Base-by-base conservation (phyloP, 768 basidiomycete species). In the Amanita pseudoporphyria region DNA sequence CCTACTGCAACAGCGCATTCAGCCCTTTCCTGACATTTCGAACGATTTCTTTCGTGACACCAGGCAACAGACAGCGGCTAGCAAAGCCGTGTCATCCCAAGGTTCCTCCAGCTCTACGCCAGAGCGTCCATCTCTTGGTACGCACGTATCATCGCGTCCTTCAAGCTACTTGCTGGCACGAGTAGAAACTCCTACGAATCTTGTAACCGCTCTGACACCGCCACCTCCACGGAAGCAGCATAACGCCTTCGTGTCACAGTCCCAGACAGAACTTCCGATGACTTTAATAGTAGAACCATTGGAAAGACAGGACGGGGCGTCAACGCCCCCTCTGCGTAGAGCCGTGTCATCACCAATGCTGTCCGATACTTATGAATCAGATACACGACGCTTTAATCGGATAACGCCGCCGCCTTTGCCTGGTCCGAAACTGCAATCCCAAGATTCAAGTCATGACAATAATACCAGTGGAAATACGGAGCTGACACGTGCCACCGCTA, bases 171-270 rank as follows among this genome's bases (percentile, higher is more conserved):
- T 76, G 33, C 77, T 78, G 18, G 54, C 67, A 30, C 79, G 85
- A 13, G 80, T 77, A 12, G 82, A 82, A 53, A 86, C 82, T 0
- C 87, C 86, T 10, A 61, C 68, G 12, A 76, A 72, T 9, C 78
- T 72, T 18, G 65, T 81, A 53, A 77, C 73, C 1, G 80, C 84
- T 18, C 70, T 88, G 16, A 70, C 79, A 2, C 86, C 84, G 31
- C 78, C 86, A 5, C 85, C 86, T 9, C 71, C 79, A 42, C 73
- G 71, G 55, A 65, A 71, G 55, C 62, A 73, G 24, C 60, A 74
- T 49, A 75, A 70, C 47, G 65, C 74, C 7, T 59, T 72, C 16
- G 74, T 73, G 56, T 84, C 81, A 12, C 62, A 70, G 32, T 84
- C 82, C 2, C 80, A 82, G 55, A 77, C 77, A 5, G 69, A 78